Evolutionary conservation across 306 rosid genomes (phyloP).

Genomic region (Cercis canadensis): DNA sequence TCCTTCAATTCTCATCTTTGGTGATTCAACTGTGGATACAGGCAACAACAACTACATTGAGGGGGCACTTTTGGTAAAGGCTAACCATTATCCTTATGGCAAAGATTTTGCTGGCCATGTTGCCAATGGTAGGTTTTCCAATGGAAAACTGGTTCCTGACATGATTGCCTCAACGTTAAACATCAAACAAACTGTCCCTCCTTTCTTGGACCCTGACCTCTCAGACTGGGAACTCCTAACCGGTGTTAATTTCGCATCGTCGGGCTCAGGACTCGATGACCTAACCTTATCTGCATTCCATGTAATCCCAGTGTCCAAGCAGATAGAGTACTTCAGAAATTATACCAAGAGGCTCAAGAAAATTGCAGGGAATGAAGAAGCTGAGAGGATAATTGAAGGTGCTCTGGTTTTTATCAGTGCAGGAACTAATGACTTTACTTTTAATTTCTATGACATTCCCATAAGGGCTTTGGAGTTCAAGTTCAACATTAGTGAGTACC

Average conservation of each 20-base stretch:
- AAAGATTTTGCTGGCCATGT: conserved; percentile 47
- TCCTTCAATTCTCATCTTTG: background rate
- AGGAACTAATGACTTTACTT: conserved; percentile 64
- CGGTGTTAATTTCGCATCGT: conserved; percentile 53
- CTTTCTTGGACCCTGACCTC: conserved; percentile 42
- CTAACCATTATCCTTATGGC: conserved; percentile 52
- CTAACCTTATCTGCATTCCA: conserved; percentile 20
- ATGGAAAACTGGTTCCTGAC: conserved; percentile 54
- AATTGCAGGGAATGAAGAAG: conserved; percentile 39
- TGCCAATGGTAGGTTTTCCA: conserved; percentile 52
- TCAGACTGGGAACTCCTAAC: conserved; percentile 43
- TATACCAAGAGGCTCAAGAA: conserved; percentile 37
- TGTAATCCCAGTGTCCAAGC: conserved; percentile 42
- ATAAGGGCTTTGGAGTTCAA: conserved; percentile 48
- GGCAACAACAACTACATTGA: conserved; percentile 53
- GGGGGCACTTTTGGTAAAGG: conserved; percentile 16
- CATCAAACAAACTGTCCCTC: conserved; percentile 51
- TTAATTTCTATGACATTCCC: conserved; percentile 59
- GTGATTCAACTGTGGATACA: conserved; percentile 53
- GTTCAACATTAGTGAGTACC: conserved; percentile 44
- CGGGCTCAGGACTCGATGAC: conserved; percentile 44
- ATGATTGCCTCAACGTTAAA: conserved; percentile 40
- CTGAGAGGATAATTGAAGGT: conserved; percentile 20
- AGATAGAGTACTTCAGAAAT: conserved; percentile 39
- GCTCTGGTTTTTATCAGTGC: conserved; percentile 60